phyloP scores from a whole-genome alignment of 176 grass and related monocot genomes.

The Melocanna baccifera region DNA sequence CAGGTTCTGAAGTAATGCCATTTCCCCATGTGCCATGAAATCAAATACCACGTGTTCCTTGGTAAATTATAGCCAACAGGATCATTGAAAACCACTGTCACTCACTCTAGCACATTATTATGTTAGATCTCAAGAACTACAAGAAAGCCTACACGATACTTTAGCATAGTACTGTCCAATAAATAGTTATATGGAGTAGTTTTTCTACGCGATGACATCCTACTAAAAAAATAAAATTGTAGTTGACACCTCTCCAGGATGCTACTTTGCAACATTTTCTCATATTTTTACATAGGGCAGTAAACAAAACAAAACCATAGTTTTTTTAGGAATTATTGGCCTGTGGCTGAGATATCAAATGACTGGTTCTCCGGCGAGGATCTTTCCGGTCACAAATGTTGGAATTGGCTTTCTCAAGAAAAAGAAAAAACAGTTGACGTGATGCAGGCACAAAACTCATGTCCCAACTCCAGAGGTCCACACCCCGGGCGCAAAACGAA shows the following conservation, averaged over 20 bases:
- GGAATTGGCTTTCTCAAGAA: no score
- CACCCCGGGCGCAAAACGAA: background rate
- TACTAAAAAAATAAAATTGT: background rate
- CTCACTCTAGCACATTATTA: conserved; percentile 22
- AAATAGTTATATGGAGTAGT: conserved; percentile 1
- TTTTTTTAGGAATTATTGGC: no score
- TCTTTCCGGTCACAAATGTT: no score
- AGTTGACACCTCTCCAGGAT: no score
- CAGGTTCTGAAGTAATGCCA: background rate
- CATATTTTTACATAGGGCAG: background rate
- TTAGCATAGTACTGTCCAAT: background rate
- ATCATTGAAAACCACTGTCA: background rate
- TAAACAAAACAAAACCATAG: background rate
- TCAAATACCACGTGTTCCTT: background rate
- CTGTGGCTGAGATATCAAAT: no score
- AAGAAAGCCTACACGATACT: background rate
- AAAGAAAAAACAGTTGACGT: background rate
- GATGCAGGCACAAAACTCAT: conserved; percentile 4
- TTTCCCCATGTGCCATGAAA: background rate
- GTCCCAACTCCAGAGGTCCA: background rate
- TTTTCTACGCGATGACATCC: background rate
- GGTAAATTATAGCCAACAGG: background rate
- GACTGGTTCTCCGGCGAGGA: no score
- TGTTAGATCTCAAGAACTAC: conserved; percentile 3
- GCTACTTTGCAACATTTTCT: background rate